These are phyloP conservation scores for Aspergillus pseudoterreus DNA, from an alignment of 2,329 filamentous ascomycete genomes.

Conservation along the genomic window DNA sequence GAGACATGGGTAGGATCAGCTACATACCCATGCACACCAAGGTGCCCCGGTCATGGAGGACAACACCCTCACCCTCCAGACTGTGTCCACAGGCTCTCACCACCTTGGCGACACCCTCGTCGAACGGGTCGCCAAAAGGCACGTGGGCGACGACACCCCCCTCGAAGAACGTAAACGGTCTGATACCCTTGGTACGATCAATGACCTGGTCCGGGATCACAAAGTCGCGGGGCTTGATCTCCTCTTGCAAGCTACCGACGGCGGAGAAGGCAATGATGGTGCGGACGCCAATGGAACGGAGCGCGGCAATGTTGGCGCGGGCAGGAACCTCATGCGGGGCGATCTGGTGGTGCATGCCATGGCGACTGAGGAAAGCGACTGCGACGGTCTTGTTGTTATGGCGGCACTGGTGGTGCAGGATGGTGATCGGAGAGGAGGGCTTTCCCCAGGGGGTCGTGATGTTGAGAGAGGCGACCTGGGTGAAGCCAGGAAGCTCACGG, in stretches of 20 bases:
- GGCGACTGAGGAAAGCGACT: conserved; percentile 89
- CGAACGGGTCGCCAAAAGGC: conserved; percentile 94
- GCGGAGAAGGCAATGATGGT: conserved; percentile 92
- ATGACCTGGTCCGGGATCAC: conserved; percentile 95
- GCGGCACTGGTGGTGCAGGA: conserved; percentile 79
- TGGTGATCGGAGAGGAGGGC: conserved; percentile 73
- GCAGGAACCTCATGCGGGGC: conserved; percentile 93
- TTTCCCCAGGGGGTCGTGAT: conserved; percentile 83
- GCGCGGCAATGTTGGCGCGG: conserved; percentile 96
- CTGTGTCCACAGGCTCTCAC: conserved; percentile 72
- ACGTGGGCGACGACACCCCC: conserved; percentile 85
- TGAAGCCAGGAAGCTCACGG: conserved; percentile 80
- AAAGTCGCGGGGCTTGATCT: conserved; percentile 94
- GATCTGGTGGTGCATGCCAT: conserved; percentile 82
- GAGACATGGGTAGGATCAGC: background rate
- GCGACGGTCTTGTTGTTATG: conserved; percentile 59
- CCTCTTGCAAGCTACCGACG: conserved; percentile 86
- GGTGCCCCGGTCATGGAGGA: conserved; percentile 77
- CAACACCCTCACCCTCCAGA: conserved; percentile 79
- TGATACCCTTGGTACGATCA: conserved; percentile 91
- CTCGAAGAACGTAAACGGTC: conserved; percentile 90
- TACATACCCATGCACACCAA: conserved; percentile 84
- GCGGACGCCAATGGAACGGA: conserved; percentile 83
- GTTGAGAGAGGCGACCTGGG: conserved; percentile 73
- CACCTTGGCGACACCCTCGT: conserved; percentile 69